Evolutionary conservation across 306 rosid species (phyloP).

Genomic region (Arachis hypogaea): DNA sequence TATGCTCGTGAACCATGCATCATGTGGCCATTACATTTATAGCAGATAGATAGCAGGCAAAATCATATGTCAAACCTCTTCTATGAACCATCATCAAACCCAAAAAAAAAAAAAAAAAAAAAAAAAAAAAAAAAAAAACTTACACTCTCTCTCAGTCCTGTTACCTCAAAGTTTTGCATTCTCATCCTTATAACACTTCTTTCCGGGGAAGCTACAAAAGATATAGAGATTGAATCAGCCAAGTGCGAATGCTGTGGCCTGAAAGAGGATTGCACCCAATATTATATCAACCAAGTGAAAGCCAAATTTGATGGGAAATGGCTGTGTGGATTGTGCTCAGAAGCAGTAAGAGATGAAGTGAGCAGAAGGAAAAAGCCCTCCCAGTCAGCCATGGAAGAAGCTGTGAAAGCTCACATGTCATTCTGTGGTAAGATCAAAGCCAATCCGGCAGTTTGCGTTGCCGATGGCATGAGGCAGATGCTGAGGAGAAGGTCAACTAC

Average conservation of each 20-base stretch:
- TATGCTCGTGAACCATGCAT: too few species aligned
- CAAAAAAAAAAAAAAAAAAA: constrained; percentile 20
- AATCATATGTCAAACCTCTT: neutral
- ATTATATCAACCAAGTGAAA: constrained; percentile 70
- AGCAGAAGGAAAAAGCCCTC: constrained; percentile 52
- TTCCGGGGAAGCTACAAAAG: neutral
- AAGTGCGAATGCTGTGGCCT: constrained; percentile 94
- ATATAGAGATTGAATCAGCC: constrained; percentile 71
- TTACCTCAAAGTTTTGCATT: neutral
- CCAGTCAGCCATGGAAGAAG: constrained; percentile 64
- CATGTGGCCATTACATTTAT: too few species aligned
- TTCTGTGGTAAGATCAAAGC: constrained; percentile 80
- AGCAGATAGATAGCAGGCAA: too few species aligned
- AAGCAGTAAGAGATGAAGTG: constrained; percentile 85
- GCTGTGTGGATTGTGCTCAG: constrained; percentile 96
- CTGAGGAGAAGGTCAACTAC: constrained; percentile 76
- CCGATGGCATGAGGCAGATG: constrained; percentile 92
- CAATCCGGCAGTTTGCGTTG: constrained; percentile 76
- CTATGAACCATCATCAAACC: constrained; percentile 30
- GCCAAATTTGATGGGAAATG: constrained; percentile 80
- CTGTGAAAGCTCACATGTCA: constrained; percentile 89
- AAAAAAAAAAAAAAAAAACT: constrained; percentile 24
- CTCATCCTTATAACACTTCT: neutral
- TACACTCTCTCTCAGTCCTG: neutral
- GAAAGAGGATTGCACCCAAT: constrained; percentile 88